Percentiles rank a stretch among this genome's conserved stretches.
These are phyloP conservation scores for Xylona heveae DNA, from an alignment of 495 filamentous ascomycete genomes.

Conservation along the genomic window DNA sequence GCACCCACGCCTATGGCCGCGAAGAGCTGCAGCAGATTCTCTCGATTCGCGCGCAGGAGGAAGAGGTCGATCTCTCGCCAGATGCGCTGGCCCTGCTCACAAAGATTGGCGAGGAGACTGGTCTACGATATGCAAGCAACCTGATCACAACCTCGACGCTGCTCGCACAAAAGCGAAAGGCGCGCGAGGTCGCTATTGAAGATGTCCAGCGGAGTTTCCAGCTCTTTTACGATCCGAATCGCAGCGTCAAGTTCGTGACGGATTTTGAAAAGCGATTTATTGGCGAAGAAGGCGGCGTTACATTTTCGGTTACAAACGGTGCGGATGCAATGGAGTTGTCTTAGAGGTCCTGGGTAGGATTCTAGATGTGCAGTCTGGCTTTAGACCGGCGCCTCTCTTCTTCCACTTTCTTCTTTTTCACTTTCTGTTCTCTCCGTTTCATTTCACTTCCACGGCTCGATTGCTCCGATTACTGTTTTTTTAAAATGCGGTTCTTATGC, in stretches of 20 bases:
- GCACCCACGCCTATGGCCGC: slow-evolving; percentile 67
- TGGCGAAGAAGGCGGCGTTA: slow-evolving; percentile 62
- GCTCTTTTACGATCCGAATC: slow-evolving; percentile 73
- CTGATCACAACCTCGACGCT: slow-evolving; percentile 86
- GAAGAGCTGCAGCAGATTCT: slow-evolving; percentile 86
- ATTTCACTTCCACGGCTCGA: no score
- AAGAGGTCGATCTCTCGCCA: slow-evolving; percentile 76
- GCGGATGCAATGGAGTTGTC: slow-evolving; percentile 75
- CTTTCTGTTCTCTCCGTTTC: no score
- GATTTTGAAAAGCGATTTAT: slow-evolving; percentile 88
- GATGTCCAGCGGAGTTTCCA: slow-evolving; percentile 87
- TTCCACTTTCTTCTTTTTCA: no score
- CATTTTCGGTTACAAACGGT: slow-evolving; percentile 42
- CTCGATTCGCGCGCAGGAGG: slow-evolving; percentile 76
- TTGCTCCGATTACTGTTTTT: no score
- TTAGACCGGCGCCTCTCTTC: no score
- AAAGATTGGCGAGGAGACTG: slow-evolving; percentile 86
- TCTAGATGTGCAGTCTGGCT: no score
- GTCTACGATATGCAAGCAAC: slow-evolving; percentile 82
- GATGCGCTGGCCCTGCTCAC: slow-evolving; percentile 82
- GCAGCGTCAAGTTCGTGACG: slow-evolving; percentile 76
- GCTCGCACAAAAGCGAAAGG: slow-evolving; percentile 56
- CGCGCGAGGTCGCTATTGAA: slow-evolving; percentile 54
- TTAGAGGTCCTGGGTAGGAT: no score
- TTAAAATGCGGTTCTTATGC: no score